These are phyloP conservation scores for Apostasia shenzhenica DNA, from an alignment of 106 monocot species.

Conservation along the genomic window DNA sequence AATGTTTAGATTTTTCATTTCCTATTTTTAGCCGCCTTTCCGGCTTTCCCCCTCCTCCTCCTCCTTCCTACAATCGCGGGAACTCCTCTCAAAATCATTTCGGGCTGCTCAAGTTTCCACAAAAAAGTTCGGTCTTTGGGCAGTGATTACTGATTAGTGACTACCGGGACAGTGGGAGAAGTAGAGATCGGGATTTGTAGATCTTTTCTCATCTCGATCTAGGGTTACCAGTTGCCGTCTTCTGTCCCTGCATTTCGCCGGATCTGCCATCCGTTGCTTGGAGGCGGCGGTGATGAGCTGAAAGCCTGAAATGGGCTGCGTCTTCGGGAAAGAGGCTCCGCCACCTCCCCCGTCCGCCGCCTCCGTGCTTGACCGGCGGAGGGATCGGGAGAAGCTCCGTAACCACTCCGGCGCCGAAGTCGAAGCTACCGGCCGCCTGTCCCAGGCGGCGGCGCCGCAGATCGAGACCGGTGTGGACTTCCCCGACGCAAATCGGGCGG, in stretches of 20 bases:
- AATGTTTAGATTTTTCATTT: no score
- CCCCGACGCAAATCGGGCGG: not conserved
- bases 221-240: not conserved
- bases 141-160: no score
- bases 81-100: no score
- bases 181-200: no score
- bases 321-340: conserved; percentile 1
- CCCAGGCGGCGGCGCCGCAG: not conserved
- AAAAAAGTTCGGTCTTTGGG: no score
- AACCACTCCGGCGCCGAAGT: not conserved
- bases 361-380: conserved; percentile 1
- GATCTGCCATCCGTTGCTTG: not conserved
- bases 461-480: not conserved
- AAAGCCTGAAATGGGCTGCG: conserved; percentile 5
- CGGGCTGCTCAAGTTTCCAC: no score
- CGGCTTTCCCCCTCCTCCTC: no score
- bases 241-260: not conserved
- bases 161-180: no score
- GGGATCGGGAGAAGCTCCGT: not conserved
- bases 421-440: not conserved
- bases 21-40: no score
- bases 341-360: not conserved
- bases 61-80: no score
- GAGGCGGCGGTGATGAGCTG: not conserved
- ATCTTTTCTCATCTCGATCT: not conserved